Base-by-base conservation (phyloP, 345 rosid species). In the Mercurialis annua region DNA sequence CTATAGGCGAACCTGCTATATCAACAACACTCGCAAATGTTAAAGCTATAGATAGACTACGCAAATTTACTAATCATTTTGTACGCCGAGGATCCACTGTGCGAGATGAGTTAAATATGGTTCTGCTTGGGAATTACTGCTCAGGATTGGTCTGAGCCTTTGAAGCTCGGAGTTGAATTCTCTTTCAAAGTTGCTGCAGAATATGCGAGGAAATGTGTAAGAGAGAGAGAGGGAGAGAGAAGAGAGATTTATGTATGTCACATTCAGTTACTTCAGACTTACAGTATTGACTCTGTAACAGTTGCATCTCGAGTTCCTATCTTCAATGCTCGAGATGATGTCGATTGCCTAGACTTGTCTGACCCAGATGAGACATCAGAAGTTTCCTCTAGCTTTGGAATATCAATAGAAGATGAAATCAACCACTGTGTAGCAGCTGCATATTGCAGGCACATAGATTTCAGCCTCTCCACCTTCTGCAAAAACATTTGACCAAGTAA, bases 21-120 rank as follows among this genome's bases (percentile, higher is more conserved):
- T 5, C 18, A 30, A 36, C 29, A 56, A 56, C 16, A 18, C 8
- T 23, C 31, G 15, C 11, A 44, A 42, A 36, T 8, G 18, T 15
- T 3, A 24, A 70, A 14, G 14, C 47, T 26, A 56, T 34, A 30
- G 42, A 11, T 42, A 10, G 17, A 46, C 24, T 44, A 29, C 26
- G 0, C 12, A 4, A 50, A 30, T 62, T 74, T 62, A 81, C 73
- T 76, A 68, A 66, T 83, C 92, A 58, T 79, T 83, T 21, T 90
- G 78, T 66, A 78, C 83, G 16, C 97, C 96, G 40, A 94, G 92
- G 76, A 94, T 83, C 88, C 86, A 89, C 77, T 89, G 96, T 44
- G 98, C 91, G 71, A 94, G 98, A 84, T 91, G 99, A 66, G 92
- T 89, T 82, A 91, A 79, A 82, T 94, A 83, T 14, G 99, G 99